A percentile compares a stretch with the other conserved stretches of the same genome.
These are phyloP conservation scores for Acanthamoeba sp. DNA, from an alignment of 208 protist species.

Conservation along the genomic window DNA sequence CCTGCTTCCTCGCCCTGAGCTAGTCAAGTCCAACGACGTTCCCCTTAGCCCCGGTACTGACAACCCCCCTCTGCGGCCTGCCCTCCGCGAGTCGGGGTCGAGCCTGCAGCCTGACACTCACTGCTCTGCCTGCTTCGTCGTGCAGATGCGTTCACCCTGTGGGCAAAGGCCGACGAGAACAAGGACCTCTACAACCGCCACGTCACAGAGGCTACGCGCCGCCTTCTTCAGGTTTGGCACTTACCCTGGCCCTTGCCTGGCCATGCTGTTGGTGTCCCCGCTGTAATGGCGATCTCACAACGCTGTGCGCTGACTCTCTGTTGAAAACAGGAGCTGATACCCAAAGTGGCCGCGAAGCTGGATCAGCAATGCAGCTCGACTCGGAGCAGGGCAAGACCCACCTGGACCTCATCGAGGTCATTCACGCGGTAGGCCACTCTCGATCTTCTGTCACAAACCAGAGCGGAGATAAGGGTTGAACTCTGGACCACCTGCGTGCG, in stretches of 20 bases:
- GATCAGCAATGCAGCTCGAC: background rate
- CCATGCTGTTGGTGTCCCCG: background rate
- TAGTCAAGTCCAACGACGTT: conserved; percentile 13
- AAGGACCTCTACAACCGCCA: conserved; percentile 5
- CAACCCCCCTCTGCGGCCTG: background rate
- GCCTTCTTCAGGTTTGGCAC: no score
- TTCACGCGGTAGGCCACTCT: background rate
- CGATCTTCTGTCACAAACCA: background rate
- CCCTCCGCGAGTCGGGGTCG: no score
- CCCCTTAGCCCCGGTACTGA: background rate
- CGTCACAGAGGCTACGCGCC: no score
- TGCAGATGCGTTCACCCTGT: conserved; percentile 55
- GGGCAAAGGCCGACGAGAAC: conserved; percentile 17
- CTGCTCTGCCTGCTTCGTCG: no score
- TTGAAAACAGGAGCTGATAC: conserved; percentile 12
- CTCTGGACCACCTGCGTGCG: background rate
- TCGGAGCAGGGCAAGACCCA: background rate
- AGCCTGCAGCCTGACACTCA: no score
- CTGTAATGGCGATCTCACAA: no score
- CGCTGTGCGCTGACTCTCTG: background rate
- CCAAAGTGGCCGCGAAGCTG: conserved; percentile 6
- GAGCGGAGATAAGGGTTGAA: background rate
- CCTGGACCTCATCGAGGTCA: no score
- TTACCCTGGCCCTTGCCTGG: background rate
- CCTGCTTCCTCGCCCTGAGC: conserved; percentile 9